Percentiles rank a stretch among this genome's conserved stretches.
Conservation (phyloP, 2,329 filamentous ascomycete species). For the Pestalotiopsis sp. region DNA sequence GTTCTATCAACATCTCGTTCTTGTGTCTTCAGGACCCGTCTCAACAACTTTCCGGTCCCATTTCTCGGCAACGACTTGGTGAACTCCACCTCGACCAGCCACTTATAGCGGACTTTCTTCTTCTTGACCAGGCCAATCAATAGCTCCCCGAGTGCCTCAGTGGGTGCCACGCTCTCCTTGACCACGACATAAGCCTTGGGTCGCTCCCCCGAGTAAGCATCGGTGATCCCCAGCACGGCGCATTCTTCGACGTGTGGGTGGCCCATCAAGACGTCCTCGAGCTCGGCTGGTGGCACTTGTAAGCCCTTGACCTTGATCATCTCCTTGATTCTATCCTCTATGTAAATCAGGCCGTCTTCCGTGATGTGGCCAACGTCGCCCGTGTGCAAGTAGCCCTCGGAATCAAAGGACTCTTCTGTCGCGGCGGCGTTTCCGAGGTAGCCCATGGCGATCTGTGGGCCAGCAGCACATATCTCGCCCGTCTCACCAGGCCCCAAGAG, state of each 20-base stretch:
- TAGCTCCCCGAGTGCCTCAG: background rate
- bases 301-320: slow-evolving; percentile 39
- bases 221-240: slow-evolving; percentile 59
- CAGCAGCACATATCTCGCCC: slow-evolving; percentile 48
- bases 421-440: slow-evolving; percentile 36
- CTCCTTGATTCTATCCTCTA: slow-evolving; percentile 65
- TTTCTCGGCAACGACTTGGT: slow-evolving; percentile 57
- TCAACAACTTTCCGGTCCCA: slow-evolving; percentile 60
- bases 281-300: slow-evolving; percentile 33
- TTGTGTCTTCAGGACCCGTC: slow-evolving; percentile 42
- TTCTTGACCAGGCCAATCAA: slow-evolving; percentile 50
- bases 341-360: slow-evolving; percentile 54
- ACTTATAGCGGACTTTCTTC: slow-evolving; percentile 56
- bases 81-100: slow-evolving; percentile 49
- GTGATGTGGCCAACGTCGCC: slow-evolving; percentile 59
- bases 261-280: slow-evolving; percentile 33
- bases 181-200: slow-evolving; percentile 64
- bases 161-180: slow-evolving; percentile 25
- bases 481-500: slow-evolving; percentile 43
- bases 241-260: slow-evolving; percentile 54
- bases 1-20: background rate
- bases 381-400: slow-evolving; percentile 40
- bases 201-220: slow-evolving; percentile 55
- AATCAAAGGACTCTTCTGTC: slow-evolving; percentile 21
- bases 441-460: slow-evolving; percentile 50